Conservation (phyloP, 345 rosid genomes). For the Moringa oleifera region DNA sequence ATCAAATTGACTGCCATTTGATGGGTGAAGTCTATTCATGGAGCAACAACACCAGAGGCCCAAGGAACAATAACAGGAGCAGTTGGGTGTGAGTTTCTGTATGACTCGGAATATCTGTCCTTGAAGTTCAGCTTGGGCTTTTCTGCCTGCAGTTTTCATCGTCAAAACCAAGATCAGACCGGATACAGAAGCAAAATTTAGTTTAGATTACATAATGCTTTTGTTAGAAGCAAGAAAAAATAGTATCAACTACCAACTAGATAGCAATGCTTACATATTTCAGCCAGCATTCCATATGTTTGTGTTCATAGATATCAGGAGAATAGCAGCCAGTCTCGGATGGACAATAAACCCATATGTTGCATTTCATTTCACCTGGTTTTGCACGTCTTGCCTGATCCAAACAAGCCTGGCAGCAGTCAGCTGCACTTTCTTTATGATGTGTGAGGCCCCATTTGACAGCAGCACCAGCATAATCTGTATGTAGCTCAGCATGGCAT, state of each 20-base stretch:
- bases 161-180: constrained; percentile 8
- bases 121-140: constrained; percentile 67
- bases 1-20: not conserved
- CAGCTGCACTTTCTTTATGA: constrained; percentile 96
- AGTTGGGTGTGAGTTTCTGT: constrained; percentile 70
- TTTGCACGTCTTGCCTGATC: constrained; percentile 77
- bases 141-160: constrained; percentile 63
- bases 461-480: constrained; percentile 89
- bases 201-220: not conserved
- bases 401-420: constrained; percentile 95
- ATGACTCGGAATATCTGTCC: constrained; percentile 67
- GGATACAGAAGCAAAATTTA: not conserved
- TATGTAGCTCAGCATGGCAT: constrained; percentile 79
- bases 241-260: not conserved
- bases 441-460: constrained; percentile 97
- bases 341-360: constrained; percentile 98
- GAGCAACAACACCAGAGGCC: constrained; percentile 73
- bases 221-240: not conserved
- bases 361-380: constrained; percentile 85
- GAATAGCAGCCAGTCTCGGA: constrained; percentile 74
- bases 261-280: constrained; percentile 58
- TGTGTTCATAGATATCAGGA: constrained; percentile 89
- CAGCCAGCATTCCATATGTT: constrained; percentile 89
- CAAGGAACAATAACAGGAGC: constrained; percentile 88
- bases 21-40: constrained; percentile 25